Evolutionary conservation across 2,329 filamentous ascomycete genomes (phyloP).

Genomic region (Exophiala sp.): DNA sequence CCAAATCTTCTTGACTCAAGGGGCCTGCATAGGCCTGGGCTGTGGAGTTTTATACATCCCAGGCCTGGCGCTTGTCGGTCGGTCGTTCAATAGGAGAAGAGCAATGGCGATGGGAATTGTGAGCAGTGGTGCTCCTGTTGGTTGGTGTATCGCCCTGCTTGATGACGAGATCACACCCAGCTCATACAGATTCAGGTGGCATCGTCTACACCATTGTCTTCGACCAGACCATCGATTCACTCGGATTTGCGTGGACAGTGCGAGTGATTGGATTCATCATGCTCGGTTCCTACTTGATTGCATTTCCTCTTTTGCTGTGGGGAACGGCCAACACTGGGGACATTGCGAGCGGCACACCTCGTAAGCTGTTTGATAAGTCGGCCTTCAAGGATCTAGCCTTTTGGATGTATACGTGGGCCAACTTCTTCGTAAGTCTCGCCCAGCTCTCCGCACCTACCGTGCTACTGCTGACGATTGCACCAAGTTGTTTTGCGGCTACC

Average conservation of each 20-base stretch:
- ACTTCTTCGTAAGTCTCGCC: constrained; percentile 30
- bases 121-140: constrained; percentile 55
- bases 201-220: constrained; percentile 57
- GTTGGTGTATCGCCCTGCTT: constrained; percentile 58
- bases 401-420: constrained; percentile 35
- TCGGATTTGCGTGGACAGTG: constrained; percentile 47
- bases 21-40: constrained; percentile 66
- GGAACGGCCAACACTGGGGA: constrained; percentile 30
- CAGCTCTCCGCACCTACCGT: neutral
- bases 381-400: constrained; percentile 45
- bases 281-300: constrained; percentile 32
- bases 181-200: constrained; percentile 48
- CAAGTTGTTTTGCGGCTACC: constrained; percentile 42
- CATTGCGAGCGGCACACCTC: constrained; percentile 35
- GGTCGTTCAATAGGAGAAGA: constrained; percentile 24
- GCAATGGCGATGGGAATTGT: constrained; percentile 29
- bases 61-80: constrained; percentile 47
- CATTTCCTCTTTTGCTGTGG: constrained; percentile 27
- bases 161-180: neutral
- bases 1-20: constrained; percentile 80
- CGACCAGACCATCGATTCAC: constrained; percentile 40
- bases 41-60: constrained; percentile 79
- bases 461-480: neutral
- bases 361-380: constrained; percentile 41
- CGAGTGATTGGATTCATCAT: constrained; percentile 41